Percentiles rank a stretch among this genome's conserved stretches.
Evolutionary conservation across 768 basidiomycete genomes (phyloP).

Genomic region (Calocybe cyanea): DNA sequence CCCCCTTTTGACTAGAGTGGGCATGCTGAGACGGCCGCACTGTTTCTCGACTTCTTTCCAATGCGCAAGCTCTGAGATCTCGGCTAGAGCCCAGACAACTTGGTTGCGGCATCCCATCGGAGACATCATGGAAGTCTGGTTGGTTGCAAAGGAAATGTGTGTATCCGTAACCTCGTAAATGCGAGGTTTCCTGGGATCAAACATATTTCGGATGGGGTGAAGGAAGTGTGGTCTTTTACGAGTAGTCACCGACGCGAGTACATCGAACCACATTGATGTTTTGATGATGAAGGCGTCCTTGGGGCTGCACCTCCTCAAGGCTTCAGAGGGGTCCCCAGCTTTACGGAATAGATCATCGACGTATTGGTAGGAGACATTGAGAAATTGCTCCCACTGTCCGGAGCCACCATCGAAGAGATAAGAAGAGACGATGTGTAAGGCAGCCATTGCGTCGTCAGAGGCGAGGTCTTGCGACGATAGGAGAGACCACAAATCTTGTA

Average conservation of each 20-base stretch:
- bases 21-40: conserved; percentile 51
- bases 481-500: conserved; percentile 22
- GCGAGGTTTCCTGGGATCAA: conserved; percentile 40
- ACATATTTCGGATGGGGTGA: conserved; percentile 51
- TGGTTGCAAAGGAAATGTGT: no score
- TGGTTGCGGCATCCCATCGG: conserved; percentile 85
- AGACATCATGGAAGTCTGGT: conserved; percentile 67
- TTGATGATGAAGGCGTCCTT: conserved; percentile 74
- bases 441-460: conserved; percentile 75
- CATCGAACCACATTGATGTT: conserved; percentile 86
- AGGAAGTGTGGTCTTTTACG: conserved; percentile 55
- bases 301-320: conserved; percentile 40
- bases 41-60: conserved; percentile 54
- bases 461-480: conserved; percentile 25
- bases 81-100: conserved; percentile 75
- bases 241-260: conserved; percentile 75
- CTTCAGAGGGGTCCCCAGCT: conserved; percentile 37
- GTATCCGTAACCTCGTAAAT: conserved; percentile 30
- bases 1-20: conserved; percentile 54
- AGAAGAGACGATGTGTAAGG: conserved; percentile 70
- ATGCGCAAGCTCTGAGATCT: conserved; percentile 57
- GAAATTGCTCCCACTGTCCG: conserved; percentile 67
- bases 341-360: conserved; percentile 43
- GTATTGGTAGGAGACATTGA: conserved; percentile 56
- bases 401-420: conserved; percentile 76